Conservation (phyloP, 2,329 filamentous ascomycete genomes). For the Trichoderma arundinaceum region DNA sequence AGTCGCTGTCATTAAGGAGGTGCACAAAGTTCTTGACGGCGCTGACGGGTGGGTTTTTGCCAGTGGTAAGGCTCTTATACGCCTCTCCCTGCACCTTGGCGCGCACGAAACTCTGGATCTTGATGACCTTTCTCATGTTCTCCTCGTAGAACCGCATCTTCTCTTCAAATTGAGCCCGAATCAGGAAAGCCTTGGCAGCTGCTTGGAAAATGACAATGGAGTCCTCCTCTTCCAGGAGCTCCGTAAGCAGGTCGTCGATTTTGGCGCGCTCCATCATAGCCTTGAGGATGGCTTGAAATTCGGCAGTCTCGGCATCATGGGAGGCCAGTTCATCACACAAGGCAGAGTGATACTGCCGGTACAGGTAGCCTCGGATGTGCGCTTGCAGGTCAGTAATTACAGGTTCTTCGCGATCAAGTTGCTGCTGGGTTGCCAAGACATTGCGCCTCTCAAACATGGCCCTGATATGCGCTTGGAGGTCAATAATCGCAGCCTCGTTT, state of each 20-base stretch:
- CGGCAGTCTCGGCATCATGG: constrained; percentile 68
- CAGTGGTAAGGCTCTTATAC: constrained; percentile 94
- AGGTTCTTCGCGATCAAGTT: constrained; percentile 62
- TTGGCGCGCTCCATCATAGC: constrained; percentile 79
- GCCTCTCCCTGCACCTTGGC: constrained; percentile 96
- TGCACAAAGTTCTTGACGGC: constrained; percentile 99
- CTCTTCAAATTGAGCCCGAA: constrained; percentile 77
- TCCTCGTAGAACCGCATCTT: constrained; percentile 89
- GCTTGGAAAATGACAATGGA: constrained; percentile 76
- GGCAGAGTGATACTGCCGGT: constrained; percentile 63
- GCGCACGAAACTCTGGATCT: constrained; percentile 95
- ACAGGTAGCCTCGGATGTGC: constrained; percentile 67
- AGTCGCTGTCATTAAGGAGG: constrained; percentile 95
- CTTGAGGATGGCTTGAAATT: constrained; percentile 76
- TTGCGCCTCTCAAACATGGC: constrained; percentile 64
- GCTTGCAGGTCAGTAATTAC: constrained; percentile 70
- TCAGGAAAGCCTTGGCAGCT: constrained; percentile 71
- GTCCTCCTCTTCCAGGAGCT: constrained; percentile 85
- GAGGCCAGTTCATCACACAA: constrained; percentile 74
- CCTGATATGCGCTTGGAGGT: constrained; percentile 64
- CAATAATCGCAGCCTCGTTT: constrained; percentile 53
- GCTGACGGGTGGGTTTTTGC: constrained; percentile 94
- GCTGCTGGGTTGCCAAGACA: constrained; percentile 55
- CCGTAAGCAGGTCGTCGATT: constrained; percentile 73
- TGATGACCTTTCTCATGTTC: constrained; percentile 99